These are phyloP conservation scores for Alopecurus myosuroides DNA, from an alignment of 176 grass and related monocot genomes.

Conservation along the genomic window DNA sequence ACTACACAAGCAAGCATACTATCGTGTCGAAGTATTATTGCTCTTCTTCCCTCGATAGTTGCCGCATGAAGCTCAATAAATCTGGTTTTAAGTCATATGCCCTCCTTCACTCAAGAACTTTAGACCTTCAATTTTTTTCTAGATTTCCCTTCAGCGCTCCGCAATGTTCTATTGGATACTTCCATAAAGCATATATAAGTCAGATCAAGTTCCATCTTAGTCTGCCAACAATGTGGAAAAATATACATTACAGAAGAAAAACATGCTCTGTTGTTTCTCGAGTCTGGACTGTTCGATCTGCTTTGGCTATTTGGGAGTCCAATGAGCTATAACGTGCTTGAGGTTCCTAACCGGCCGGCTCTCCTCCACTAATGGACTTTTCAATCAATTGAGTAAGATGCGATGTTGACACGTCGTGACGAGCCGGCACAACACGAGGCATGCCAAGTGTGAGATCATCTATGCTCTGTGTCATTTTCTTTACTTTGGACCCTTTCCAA, in stretches of 20 bases:
- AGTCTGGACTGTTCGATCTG: neutral
- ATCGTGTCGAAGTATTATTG: neutral
- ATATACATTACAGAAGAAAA: neutral
- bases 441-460: slow-evolving; percentile 17
- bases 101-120: neutral
- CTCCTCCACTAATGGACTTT: slow-evolving; percentile 17
- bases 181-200: neutral
- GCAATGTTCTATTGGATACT: neutral
- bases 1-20: too few relatives aligned
- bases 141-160: neutral
- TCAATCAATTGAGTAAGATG: slow-evolving; percentile 24
- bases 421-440: neutral
- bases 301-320: neutral
- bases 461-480: slow-evolving; percentile 17
- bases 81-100: neutral
- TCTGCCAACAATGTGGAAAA: neutral
- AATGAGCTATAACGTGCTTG: slow-evolving; percentile 16
- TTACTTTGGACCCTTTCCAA: slow-evolving; percentile 17
- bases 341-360: neutral
- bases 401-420: slow-evolving; percentile 23
- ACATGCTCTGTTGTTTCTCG: neutral
- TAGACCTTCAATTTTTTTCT: neutral
- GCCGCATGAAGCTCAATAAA: neutral
- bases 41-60: neutral
- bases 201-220: neutral